These are phyloP conservation scores for Penicillium samsonianum DNA, from an alignment of 495 filamentous ascomycete genomes.

Conservation along the genomic window DNA sequence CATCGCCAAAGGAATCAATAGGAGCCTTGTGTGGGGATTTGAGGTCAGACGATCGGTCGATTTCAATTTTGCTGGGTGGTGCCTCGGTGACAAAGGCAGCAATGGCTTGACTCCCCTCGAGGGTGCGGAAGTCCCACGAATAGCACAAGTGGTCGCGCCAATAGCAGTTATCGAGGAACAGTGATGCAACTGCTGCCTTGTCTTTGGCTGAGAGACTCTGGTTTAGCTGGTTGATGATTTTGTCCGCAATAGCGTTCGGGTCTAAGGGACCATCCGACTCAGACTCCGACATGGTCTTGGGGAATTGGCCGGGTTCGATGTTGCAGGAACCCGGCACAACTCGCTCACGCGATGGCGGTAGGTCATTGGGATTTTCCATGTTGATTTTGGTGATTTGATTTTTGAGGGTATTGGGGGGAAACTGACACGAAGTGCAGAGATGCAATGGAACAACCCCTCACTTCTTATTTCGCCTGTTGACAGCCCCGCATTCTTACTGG, in stretches of 20 bases:
- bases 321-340: constrained; percentile 62
- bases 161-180: constrained; percentile 52
- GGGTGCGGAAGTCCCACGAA: constrained; percentile 51
- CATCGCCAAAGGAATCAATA: constrained; percentile 52
- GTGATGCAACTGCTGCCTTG: constrained; percentile 24
- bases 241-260: constrained; percentile 45
- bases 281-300: constrained; percentile 29
- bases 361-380: constrained; percentile 12
- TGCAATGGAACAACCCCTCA: background rate
- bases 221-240: constrained; percentile 52
- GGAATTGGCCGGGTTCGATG: constrained; percentile 42
- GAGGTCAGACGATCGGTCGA: constrained; percentile 49
- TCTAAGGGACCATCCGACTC: constrained; percentile 40
- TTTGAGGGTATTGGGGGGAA: background rate
- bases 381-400: background rate
- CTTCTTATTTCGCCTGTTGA: background rate
- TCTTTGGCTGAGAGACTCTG: constrained; percentile 40
- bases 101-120: constrained; percentile 57
- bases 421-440: background rate
- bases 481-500: background rate
- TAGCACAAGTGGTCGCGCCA: constrained; percentile 47
- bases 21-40: constrained; percentile 48
- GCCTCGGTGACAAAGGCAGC: constrained; percentile 44
- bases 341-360: constrained; percentile 53
- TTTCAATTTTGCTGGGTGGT: constrained; percentile 44